Evolutionary conservation across 2,329 filamentous ascomycete genomes (phyloP).

Genomic region (Tolypocladium paradoxum): DNA sequence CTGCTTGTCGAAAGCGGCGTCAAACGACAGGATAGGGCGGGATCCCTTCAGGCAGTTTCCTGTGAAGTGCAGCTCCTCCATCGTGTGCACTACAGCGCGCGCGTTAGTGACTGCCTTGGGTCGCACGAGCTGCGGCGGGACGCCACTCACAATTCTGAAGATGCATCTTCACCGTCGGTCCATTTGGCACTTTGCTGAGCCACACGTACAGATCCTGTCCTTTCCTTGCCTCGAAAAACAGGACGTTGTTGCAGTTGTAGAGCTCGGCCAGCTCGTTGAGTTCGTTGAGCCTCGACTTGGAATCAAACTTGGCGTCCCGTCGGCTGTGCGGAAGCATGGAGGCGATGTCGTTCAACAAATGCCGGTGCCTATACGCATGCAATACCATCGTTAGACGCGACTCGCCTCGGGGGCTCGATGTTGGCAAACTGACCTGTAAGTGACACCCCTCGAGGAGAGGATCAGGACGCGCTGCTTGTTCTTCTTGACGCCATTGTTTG

Average conservation of each 20-base stretch:
- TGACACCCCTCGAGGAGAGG: constrained; percentile 84
- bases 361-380: constrained; percentile 59
- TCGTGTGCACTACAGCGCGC: constrained; percentile 66
- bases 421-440: constrained; percentile 53
- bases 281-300: constrained; percentile 76
- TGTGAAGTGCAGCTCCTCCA: constrained; percentile 93
- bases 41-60: constrained; percentile 95
- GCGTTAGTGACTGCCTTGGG: constrained; percentile 11
- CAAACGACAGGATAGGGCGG: constrained; percentile 83
- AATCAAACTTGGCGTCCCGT: constrained; percentile 95
- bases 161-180: constrained; percentile 55
- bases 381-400: constrained; percentile 2
- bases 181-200: constrained; percentile 79
- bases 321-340: constrained; percentile 82
- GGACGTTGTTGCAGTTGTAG: constrained; percentile 88
- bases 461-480: constrained; percentile 76
- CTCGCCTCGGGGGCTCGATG: neutral
- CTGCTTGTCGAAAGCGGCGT: constrained; percentile 71
- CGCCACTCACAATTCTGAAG: constrained; percentile 56
- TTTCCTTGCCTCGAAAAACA: constrained; percentile 94
- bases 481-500: constrained; percentile 41
- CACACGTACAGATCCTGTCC: constrained; percentile 90
- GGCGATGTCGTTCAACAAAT: constrained; percentile 82
- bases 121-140: too few relatives aligned
- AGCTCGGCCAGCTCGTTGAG: constrained; percentile 67